Percentiles rank a stretch among this genome's conserved stretches.
Evolutionary conservation across 1,284 basidiomycete species (phyloP).

Genomic region (Volvariella volvacea): DNA sequence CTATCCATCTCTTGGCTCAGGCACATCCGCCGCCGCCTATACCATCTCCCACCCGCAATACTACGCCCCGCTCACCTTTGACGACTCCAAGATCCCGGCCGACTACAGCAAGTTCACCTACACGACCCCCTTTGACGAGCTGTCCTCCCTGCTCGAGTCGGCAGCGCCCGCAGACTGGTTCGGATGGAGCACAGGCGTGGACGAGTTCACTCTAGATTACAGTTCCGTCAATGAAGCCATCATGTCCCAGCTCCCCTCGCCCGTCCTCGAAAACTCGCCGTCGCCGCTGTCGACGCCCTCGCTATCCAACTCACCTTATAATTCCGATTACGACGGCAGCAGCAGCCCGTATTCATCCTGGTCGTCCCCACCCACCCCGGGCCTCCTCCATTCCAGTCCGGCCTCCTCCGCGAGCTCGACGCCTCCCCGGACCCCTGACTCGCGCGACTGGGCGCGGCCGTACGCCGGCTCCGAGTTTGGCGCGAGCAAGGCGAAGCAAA

Average conservation of each 20-base stretch:
- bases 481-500: slow-evolving; percentile 3
- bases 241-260: neutral
- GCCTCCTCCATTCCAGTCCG: too few relatives aligned
- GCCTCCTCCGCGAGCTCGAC: neutral
- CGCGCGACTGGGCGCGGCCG: neutral
- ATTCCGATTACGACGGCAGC: neutral
- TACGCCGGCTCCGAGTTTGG: too few relatives aligned
- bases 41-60: slow-evolving; percentile 3
- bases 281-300: slow-evolving; percentile 3
- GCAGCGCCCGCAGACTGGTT: too few relatives aligned
- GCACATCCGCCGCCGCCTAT: too few relatives aligned
- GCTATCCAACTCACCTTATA: slow-evolving; percentile 5
- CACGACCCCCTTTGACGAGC: neutral
- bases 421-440: slow-evolving; percentile 1
- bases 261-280: slow-evolving; percentile 5
- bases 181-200: too few relatives aligned
- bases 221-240: neutral
- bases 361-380: slow-evolving; percentile 9
- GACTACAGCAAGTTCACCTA: neutral
- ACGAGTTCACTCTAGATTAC: too few relatives aligned
- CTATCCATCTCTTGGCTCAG: too few relatives aligned
- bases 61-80: slow-evolving; percentile 7
- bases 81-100: neutral
- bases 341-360: slow-evolving; percentile 9
- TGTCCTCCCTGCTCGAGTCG: too few relatives aligned